Base-by-base conservation (phyloP, 768 basidiomycete species). In the Paxillus ammoniavirescens region DNA sequence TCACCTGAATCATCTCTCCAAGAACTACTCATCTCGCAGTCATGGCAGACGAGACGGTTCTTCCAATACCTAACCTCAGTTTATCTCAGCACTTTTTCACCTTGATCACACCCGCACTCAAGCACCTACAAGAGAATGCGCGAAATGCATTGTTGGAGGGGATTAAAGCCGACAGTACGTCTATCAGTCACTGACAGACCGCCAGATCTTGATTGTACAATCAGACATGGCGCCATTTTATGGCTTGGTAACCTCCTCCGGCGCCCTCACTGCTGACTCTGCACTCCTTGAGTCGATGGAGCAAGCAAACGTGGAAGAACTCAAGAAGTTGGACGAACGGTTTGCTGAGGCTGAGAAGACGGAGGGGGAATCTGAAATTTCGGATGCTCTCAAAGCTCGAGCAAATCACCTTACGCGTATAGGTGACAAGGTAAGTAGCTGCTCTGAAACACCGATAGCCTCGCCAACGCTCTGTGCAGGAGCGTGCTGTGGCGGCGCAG, bases 281-380 rank as follows among this genome's bases (percentile, higher is more conserved):
- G 49, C 54, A 9, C 56, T 69, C 17, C 58, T 62, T 0, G 61
- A 58, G 2, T 59, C 62, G 44, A 67, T 69, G 65, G 56, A 57
- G 65, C 78, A 80, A 46, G 78, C 81, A 35, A 98, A 98, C 69
- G 71, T 77, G 49, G 82, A 81, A 42, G 83, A 89, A 62, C 79
- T 98, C 28, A 77, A 82, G 47, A 81, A 79, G 61, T 72, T 98
- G 10, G 90, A 96, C 49, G 84, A 83, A 55, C 77, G 88, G 43
- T 75, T 97, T 36, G 83, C 80, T 49, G 93, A 96, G 60, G 94
- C 96, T 0, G 81, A 92, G 73, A 88, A 91, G 75, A 91, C 84
- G 2, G 87, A 95, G 64, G 96, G 95, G 54, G 95, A 98, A 69
- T 87, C 87, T 1, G 96, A 98, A 70, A 91, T 98, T 53, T 85